Base-by-base conservation (phyloP, 73 alveolate species). In the Paramecium bursaria region DNA sequence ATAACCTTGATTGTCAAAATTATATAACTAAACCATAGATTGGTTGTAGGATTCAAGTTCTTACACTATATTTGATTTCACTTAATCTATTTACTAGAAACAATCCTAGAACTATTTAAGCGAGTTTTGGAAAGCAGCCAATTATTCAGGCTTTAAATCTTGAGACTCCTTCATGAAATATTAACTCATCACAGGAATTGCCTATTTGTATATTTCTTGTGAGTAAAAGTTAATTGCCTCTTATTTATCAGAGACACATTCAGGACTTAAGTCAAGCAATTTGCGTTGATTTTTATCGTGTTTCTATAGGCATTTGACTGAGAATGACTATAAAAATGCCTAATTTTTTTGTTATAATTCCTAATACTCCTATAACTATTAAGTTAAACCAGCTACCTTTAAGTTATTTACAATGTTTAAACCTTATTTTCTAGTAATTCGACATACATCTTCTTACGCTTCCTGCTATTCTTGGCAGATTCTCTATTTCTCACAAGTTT, bases 391-490 rank as follows among this genome's bases (percentile, higher is more conserved):
- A 0, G 53, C 55, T 13, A 67, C 89, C 67, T 53, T 4, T 6
- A 25, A 15, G 17, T 75, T 21, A 17, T 33, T 15, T 3, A 27
- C 3, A 23, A 33, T 35, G 23, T 30, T 13, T 79, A n/a, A n/a
- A 74, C 89, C 47, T 79, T 86, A 17, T 73, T 57, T 55, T 91
- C 96, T 25, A 91, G 61, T 4, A 87, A 67, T n/a, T 47, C 87
- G 1, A 91, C 77, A 46, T 91, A 91, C 31, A 88, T 88, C 77
- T 91, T 91, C 86, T 91, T 91, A 30, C 96, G 50, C 85, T 91
- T 91, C 33, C 96, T 39, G n/a, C 91, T 61, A 73, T 91, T 92
- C 51, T 92, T 88, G 46, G 96, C 96, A 15, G 94, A 88, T 53
- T 88, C 92, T 74, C 93, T 85, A 57, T 91, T 91, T 55, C 86